These are phyloP conservation scores for Symmetrospora coprosmae DNA, from an alignment of 768 basidiomycete species.

Conservation along the genomic window DNA sequence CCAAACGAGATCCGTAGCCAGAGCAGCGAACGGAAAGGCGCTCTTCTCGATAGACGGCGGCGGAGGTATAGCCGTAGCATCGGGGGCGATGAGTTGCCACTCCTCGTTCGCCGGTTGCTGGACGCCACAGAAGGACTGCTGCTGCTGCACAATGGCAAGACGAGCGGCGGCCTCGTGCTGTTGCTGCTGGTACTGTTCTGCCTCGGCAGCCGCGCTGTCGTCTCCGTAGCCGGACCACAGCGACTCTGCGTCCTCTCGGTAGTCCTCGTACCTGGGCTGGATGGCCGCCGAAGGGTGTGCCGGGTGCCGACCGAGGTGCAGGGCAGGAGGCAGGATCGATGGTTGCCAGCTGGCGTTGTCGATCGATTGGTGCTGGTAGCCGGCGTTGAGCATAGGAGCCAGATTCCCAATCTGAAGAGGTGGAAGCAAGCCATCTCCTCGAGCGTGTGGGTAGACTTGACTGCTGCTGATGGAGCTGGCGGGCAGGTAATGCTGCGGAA, in stretches of 20 bases:
- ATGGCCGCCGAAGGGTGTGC: too few relatives aligned
- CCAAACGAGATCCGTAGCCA: conserved; percentile 20
- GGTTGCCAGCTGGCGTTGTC: too few relatives aligned
- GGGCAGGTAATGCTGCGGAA: too few relatives aligned
- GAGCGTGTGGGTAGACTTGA: too few relatives aligned
- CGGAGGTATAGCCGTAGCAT: conserved; percentile 13
- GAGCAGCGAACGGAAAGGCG: conserved; percentile 7
- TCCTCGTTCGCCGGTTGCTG: neutral
- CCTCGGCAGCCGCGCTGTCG: neutral
- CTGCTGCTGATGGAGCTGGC: too few relatives aligned
- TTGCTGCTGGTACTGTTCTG: neutral
- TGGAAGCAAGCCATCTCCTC: too few relatives aligned
- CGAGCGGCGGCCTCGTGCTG: neutral
- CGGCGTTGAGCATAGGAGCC: too few relatives aligned
- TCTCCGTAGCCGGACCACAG: neutral
- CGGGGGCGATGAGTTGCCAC: neutral
- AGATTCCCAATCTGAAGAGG: too few relatives aligned
- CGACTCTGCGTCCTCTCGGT: neutral
- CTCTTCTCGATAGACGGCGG: conserved; percentile 13
- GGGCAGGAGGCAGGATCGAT: too few relatives aligned
- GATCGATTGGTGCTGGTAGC: too few relatives aligned
- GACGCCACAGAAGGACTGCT: neutral
- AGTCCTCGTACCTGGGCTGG: neutral
- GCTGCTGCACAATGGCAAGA: neutral
- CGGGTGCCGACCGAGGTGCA: too few relatives aligned